phyloP scores from a whole-genome alignment of 371 early-diverging fungal species.

The Lichtheimia hyalospora region DNA sequence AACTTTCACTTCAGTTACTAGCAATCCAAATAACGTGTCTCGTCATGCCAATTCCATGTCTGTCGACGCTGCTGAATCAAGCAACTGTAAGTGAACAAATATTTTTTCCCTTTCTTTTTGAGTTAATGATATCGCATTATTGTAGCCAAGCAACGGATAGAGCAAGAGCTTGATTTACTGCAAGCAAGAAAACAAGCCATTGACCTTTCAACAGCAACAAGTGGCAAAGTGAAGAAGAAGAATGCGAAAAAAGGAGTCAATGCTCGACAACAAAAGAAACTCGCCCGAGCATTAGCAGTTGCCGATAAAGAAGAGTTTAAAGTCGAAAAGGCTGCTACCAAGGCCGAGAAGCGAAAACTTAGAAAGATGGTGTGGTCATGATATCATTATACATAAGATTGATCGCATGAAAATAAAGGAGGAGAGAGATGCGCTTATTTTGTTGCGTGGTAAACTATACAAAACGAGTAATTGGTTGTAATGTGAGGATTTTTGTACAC shows the following conservation, averaged over 20 bases:
- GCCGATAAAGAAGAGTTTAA: constrained; percentile 18
- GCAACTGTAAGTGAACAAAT: neutral
- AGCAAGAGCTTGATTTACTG: constrained; percentile 13
- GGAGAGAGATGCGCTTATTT: too few relatives aligned
- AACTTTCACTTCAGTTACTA: neutral
- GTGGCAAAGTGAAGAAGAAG: constrained; percentile 11
- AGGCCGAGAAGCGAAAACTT: constrained; percentile 15
- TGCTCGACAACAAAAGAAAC: constrained; percentile 16
- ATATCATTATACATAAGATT: neutral
- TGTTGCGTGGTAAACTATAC: too few relatives aligned
- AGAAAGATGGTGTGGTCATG: constrained; percentile 17
- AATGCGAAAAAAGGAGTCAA: constrained; percentile 9
- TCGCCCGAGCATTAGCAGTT: constrained; percentile 14
- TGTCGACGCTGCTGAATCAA: neutral
- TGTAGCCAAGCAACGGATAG: constrained; percentile 20
- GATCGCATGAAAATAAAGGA: too few relatives aligned
- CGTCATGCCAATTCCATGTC: constrained; percentile 1
- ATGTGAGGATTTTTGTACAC: too few relatives aligned
- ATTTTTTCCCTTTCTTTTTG: too few relatives aligned
- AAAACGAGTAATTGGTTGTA: too few relatives aligned
- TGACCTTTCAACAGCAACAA: neutral
- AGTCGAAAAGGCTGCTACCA: constrained; percentile 1
- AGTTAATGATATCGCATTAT: neutral
- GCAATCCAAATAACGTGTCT: constrained; percentile 6
- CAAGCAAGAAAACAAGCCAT: constrained; percentile 12